These are phyloP conservation scores for Hypericum androsaemum DNA, from an alignment of 345 rosid species.

Conservation along the genomic window DNA sequence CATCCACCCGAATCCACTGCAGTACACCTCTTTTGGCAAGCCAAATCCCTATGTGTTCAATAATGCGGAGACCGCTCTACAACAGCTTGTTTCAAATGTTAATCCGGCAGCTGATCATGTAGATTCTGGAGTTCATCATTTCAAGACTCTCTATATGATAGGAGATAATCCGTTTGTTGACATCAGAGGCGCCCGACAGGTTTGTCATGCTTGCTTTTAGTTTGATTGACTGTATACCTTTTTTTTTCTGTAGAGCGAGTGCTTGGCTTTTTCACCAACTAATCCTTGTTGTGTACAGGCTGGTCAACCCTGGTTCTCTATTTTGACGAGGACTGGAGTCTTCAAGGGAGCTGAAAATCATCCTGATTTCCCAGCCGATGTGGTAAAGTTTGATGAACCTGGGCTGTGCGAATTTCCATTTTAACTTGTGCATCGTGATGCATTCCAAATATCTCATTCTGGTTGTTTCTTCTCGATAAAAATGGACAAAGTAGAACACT, in stretches of 20 bases:
- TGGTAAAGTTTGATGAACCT: slow-evolving; percentile 28
- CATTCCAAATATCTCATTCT: not conserved
- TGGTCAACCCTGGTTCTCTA: slow-evolving; percentile 80
- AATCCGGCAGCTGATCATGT: not conserved
- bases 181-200: slow-evolving; percentile 62
- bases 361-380: slow-evolving; percentile 49
- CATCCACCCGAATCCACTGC: slow-evolving; percentile 39
- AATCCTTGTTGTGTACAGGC: slow-evolving; percentile 31
- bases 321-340: slow-evolving; percentile 78
- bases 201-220: slow-evolving; percentile 14
- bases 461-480: too few species aligned
- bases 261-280: not conserved
- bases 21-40: slow-evolving; percentile 63
- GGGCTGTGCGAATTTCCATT: not conserved
- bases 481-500: too few species aligned
- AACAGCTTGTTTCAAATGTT: slow-evolving; percentile 29
- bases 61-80: slow-evolving; percentile 49
- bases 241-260: not conserved
- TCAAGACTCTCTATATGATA: slow-evolving; percentile 61
- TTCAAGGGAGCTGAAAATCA: slow-evolving; percentile 65
- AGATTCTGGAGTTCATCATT: slow-evolving; percentile 24
- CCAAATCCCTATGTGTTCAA: slow-evolving; percentile 72
- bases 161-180: slow-evolving; percentile 82
- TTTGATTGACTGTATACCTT: not conserved
- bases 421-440: not conserved